phyloP scores from a whole-genome alignment of 495 filamentous ascomycete species.

The Tetracladium marchalianum region DNA sequence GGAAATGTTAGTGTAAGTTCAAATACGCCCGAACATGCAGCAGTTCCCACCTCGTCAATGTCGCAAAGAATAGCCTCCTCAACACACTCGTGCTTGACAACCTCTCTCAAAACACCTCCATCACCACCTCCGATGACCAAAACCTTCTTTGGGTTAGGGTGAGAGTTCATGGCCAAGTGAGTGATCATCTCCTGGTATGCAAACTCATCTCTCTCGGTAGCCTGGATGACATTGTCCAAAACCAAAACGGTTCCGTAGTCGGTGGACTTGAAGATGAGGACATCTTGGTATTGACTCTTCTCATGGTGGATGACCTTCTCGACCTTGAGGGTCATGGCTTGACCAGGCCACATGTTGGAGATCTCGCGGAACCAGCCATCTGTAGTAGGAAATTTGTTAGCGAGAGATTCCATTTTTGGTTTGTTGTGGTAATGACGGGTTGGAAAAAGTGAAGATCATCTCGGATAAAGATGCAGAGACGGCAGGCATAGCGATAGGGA shows the following conservation, averaged over 20 bases:
- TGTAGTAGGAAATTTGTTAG: constrained; percentile 23
- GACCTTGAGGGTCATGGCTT: constrained; percentile 97
- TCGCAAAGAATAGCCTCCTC: constrained; percentile 95
- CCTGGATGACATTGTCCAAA: constrained; percentile 97
- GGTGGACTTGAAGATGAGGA: constrained; percentile 94
- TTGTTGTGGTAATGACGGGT: neutral
- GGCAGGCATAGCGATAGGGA: no score
- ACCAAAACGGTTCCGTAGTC: constrained; percentile 97
- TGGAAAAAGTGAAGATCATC: constrained; percentile 1
- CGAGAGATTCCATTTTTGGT: neutral
- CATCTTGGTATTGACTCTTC: constrained; percentile 98
- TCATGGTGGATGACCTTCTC: constrained; percentile 97
- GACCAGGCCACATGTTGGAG: constrained; percentile 96
- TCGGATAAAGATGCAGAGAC: constrained; percentile 1
- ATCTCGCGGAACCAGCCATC: constrained; percentile 99
- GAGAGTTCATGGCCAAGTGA: constrained; percentile 95
- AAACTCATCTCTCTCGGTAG: constrained; percentile 97
- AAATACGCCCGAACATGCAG: neutral
- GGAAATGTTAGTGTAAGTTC: constrained; percentile 7
- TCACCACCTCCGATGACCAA: constrained; percentile 97
- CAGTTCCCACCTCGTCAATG: constrained; percentile 75
- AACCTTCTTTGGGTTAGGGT: constrained; percentile 95
- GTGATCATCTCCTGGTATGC: constrained; percentile 99
- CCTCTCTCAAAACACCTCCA: constrained; percentile 92
- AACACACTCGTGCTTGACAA: constrained; percentile 92